These are phyloP conservation scores for Mycena vulgaris DNA, from an alignment of 768 basidiomycete genomes.

Conservation along the genomic window DNA sequence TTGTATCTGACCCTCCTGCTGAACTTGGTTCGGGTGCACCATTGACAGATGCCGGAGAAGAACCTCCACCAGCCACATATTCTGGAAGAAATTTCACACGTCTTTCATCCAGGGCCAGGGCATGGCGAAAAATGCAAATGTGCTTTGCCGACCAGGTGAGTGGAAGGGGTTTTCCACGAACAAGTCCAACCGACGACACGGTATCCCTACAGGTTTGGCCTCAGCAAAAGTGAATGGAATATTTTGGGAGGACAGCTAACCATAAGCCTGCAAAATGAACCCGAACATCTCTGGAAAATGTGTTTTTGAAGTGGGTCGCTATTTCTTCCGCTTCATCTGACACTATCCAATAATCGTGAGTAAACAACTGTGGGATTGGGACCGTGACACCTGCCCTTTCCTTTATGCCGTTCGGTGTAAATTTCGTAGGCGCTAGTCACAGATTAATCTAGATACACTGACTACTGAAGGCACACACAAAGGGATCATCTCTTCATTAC, in stretches of 20 bases:
- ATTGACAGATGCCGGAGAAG: neutral
- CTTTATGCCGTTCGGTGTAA: slow-evolving; percentile 10
- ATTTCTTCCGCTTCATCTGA: neutral
- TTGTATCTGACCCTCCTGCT: neutral
- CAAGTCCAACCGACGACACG: slow-evolving; percentile 2
- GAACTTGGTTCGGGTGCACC: neutral
- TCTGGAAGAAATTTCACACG: slow-evolving; percentile 21
- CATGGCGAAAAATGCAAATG: slow-evolving; percentile 20
- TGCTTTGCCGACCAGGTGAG: slow-evolving; percentile 11
- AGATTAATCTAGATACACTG: neutral
- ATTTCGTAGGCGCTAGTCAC: slow-evolving; percentile 8
- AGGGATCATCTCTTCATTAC: slow-evolving; percentile 9
- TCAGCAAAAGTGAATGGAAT: neutral
- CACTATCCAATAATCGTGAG: neutral
- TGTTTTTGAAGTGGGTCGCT: neutral
- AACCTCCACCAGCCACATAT: slow-evolving; percentile 11
- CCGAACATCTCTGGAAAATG: neutral
- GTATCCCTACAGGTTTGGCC: neutral
- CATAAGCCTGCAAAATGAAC: neutral
- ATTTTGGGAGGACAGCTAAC: neutral
- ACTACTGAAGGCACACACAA: neutral
- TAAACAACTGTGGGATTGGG: neutral
- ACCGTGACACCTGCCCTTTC: neutral
- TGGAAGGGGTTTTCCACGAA: slow-evolving; percentile 3
- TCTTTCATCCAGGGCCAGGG: slow-evolving; percentile 17